Evolutionary conservation across 1,139 yeast genomes (phyloP).

Genomic region (Pichia norvegensis): DNA sequence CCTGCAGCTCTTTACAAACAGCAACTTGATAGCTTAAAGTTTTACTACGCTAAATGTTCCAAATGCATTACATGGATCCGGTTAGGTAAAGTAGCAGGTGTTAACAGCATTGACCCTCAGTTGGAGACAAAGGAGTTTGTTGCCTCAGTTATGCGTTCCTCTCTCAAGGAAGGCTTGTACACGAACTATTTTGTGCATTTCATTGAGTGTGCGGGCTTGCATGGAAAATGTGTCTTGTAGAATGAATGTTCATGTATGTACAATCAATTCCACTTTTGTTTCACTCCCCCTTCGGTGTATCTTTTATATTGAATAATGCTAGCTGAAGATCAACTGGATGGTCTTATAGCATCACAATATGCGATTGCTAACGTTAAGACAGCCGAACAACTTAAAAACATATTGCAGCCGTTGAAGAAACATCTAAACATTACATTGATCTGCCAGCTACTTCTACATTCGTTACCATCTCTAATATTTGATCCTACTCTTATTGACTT

Average conservation of each 20-base stretch:
- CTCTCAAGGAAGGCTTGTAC: conserved; percentile 13
- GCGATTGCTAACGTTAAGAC: conserved; percentile 1
- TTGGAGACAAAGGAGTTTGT: not conserved
- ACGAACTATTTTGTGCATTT: conserved; percentile 20
- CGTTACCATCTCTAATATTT: conserved; percentile 3
- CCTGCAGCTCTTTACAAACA: conserved; percentile 16
- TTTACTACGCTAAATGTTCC: conserved; percentile 20
- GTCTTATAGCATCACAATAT: conserved; percentile 1
- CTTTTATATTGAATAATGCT: not conserved
- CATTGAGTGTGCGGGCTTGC: conserved; percentile 13
- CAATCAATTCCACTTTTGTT: too few relatives aligned
- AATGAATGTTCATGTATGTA: too few relatives aligned
- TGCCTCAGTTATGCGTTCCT: not conserved
- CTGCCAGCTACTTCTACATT: conserved; percentile 3
- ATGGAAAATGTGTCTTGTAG: not conserved
- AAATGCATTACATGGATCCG: conserved; percentile 18
- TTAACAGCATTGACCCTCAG: not conserved
- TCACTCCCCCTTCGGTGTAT: not conserved
- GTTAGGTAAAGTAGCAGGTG: conserved; percentile 15
- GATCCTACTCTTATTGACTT: not conserved
- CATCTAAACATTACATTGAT: not conserved
- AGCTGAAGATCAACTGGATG: conserved; percentile 1
- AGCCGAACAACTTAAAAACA: not conserved
- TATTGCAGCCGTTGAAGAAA: not conserved
- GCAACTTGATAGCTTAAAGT: conserved; percentile 13